phyloP scores from a whole-genome alignment of 441 rosid genomes.

The Populus hybrid region DNA sequence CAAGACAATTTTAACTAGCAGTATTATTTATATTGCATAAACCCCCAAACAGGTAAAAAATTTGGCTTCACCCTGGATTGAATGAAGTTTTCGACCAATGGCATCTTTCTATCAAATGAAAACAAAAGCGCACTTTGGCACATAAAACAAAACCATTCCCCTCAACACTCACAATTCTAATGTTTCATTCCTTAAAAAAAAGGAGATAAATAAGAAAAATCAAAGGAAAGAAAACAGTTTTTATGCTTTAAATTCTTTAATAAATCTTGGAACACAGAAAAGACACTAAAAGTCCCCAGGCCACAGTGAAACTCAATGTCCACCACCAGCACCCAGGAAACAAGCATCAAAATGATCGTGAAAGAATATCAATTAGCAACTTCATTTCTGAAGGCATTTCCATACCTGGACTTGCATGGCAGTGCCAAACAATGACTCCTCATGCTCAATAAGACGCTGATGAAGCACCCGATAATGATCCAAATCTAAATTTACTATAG shows the following conservation, averaged over 20 bases:
- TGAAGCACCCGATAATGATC: slow-evolving; percentile 80
- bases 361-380: background rate
- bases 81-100: background rate
- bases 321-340: slow-evolving; percentile 4
- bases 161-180: too few relatives aligned
- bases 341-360: slow-evolving; percentile 3
- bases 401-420: slow-evolving; percentile 71
- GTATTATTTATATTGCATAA: background rate
- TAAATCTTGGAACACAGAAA: background rate
- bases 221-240: background rate
- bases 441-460: slow-evolving; percentile 93
- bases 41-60: background rate
- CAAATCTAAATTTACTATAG: slow-evolving; percentile 74
- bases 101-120: background rate
- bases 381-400: slow-evolving; percentile 18
- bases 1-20: too few relatives aligned
- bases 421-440: slow-evolving; percentile 75
- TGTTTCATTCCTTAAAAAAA: background rate
- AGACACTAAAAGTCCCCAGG: background rate
- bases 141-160: too few relatives aligned
- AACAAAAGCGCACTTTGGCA: background rate
- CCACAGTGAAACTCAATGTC: background rate
- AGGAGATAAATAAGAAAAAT: background rate
- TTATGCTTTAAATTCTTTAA: background rate
- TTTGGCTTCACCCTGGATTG: background rate